Evolutionary conservation across 129 eudicot genomes (phyloP).

Genomic region (Tanacetum coccineum): DNA sequence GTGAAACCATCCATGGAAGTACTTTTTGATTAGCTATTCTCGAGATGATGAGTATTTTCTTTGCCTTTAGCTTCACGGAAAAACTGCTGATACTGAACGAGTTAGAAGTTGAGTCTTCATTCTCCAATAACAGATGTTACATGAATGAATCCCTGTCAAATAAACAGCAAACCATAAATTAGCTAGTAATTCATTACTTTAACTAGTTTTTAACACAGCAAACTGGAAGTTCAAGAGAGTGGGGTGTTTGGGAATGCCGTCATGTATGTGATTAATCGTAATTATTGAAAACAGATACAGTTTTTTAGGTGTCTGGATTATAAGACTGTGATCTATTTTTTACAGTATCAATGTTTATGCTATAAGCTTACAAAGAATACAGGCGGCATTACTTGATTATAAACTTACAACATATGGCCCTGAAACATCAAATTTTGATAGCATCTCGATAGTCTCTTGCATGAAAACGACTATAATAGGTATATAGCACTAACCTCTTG

Average conservation of each 20-base stretch:
- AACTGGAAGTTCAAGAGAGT: too few species aligned
- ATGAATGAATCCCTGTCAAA: conserved; percentile 74
- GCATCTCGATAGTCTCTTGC: too few species aligned
- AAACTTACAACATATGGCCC: too few species aligned
- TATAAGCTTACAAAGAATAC: too few species aligned
- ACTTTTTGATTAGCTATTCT: conserved; percentile 72
- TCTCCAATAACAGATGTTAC: conserved; percentile 57
- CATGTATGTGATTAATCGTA: too few species aligned
- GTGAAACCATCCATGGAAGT: conserved; percentile 92
- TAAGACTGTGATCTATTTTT: too few species aligned
- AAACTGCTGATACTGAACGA: conserved; percentile 59
- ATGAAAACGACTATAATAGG: too few species aligned
- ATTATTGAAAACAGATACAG: too few species aligned
- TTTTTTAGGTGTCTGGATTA: background rate
- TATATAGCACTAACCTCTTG: conserved; percentile 54
- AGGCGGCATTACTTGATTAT: too few species aligned
- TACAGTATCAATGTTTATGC: too few species aligned
- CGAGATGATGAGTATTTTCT: conserved; percentile 55
- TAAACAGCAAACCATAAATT: background rate
- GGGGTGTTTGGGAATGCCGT: too few species aligned
- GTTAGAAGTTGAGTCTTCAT: conserved; percentile 59
- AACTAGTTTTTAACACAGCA: background rate
- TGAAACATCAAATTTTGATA: too few species aligned
- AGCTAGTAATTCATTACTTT: background rate
- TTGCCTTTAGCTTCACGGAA: conserved; percentile 51